Evolutionary conservation across 345 rosid species (phyloP), one percentile per base, ranked within the genome.

Genomic region (Diplotaxis tenuifolia): DNA sequence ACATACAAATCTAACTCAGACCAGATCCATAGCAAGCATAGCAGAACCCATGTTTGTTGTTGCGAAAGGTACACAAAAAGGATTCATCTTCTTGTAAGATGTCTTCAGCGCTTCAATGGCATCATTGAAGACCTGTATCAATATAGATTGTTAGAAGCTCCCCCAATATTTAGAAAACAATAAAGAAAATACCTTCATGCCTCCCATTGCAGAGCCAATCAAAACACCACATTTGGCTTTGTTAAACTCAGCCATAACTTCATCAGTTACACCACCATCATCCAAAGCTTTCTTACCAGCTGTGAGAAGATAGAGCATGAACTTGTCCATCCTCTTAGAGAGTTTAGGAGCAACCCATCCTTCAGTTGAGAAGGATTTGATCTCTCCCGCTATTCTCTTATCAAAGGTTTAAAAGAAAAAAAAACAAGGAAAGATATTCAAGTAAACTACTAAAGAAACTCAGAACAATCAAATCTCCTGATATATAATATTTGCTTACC

Each of bases 31-130:
- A 29, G 96, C 98, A 62, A 94, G 96, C 96, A 94, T 89, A 11
- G 98, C 98, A 70, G 98, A 94, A 75, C 98, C 98, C 98, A 94
- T 94, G 78, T 94, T 94, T 73, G 98, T 91, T 71, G 97, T 89
- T 1, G 98, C 97, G 77, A 89, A 94, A 66, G 98, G 98, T 58
- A 94, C 95, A 56, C 94, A 91, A 62, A 94, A 94, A 61, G 95
- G 98, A 82, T 89, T 94, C 97, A 94, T 86, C 80, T 94, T 94
- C 86, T 70, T 86, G 80, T 94, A 89, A 14, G 96, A 89, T 79
- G 87, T 81, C 84, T 86, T 88, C 75, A 94, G 77, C 68, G 98
- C 98, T 81, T 91, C 96, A 78, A 94, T 83, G 7, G 90, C 95
- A 82, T 94, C 98, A 62, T 85, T 40, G 78, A 94, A 94, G 47